A percentile compares a stretch with the other conserved stretches of the same genome.
Evolutionary conservation across 2,329 filamentous ascomycete genomes (phyloP).

Genomic region (Aspergillus sp.): DNA sequence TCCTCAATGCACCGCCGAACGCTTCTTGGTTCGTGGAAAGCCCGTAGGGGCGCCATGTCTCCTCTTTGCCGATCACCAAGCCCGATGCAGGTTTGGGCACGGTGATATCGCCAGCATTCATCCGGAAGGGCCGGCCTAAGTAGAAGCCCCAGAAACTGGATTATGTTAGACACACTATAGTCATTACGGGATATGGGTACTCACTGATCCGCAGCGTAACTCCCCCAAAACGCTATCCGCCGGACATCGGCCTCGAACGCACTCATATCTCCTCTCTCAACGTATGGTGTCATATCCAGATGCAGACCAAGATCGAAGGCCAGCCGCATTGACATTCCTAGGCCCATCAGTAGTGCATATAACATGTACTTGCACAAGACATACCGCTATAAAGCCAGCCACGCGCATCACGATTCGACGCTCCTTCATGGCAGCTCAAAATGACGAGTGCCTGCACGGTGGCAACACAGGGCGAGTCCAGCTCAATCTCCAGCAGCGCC

Average conservation of each 20-base stretch:
- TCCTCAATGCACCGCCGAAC: slow-evolving; percentile 29
- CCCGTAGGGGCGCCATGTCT: slow-evolving; percentile 30
- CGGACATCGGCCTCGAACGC: slow-evolving; percentile 21
- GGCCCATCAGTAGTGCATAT: not conserved
- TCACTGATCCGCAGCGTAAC: slow-evolving; percentile 23
- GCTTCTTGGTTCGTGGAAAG: slow-evolving; percentile 20
- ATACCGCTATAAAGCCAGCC: slow-evolving; percentile 50
- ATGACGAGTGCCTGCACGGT: slow-evolving; percentile 50
- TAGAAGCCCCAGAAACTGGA: slow-evolving; percentile 36
- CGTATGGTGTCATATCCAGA: slow-evolving; percentile 23
- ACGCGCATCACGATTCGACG: slow-evolving; percentile 41
- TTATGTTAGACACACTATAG: not conserved
- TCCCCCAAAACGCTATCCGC: slow-evolving; percentile 22
- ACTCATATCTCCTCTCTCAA: slow-evolving; percentile 22
- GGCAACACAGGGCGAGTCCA: slow-evolving; percentile 49
- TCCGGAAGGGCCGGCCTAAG: slow-evolving; percentile 42
- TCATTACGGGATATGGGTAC: slow-evolving; percentile 8
- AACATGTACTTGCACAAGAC: not conserved
- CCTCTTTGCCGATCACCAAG: slow-evolving; percentile 17
- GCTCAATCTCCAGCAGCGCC: slow-evolving; percentile 47
- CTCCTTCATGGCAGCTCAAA: slow-evolving; percentile 46
- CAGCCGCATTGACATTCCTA: slow-evolving; percentile 23
- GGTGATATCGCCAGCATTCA: slow-evolving; percentile 41
- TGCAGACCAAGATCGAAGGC: slow-evolving; percentile 23
- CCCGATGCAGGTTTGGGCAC: slow-evolving; percentile 35